Evolutionary conservation across 2,329 filamentous ascomycete species (phyloP), one percentile per base, ranked within the genome.

Genomic region (Metarhizium rileyi): DNA sequence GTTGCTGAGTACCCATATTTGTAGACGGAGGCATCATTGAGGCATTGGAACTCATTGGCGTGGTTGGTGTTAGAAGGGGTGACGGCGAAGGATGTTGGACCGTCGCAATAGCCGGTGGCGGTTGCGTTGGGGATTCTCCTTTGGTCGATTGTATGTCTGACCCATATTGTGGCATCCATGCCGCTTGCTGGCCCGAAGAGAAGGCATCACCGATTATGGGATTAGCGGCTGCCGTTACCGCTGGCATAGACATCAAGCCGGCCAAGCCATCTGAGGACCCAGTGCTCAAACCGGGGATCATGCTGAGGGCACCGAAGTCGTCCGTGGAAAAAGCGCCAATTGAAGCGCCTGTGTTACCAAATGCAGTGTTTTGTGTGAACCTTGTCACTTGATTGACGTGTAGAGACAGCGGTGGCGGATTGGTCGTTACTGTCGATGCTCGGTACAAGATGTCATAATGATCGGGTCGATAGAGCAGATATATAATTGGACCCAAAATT

Each of bases 401-500:
- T 42, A 83, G 22, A 12, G 23, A 35, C 4, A 48, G 12, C 10
- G 46, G 49, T 3, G 46, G 22, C 23, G 51, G n/a, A 28, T 46
- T 23, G 16, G 51, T 51, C 23, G 66, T 58, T 12, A 66, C 53
- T 9, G 44, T 12, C 1, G 51, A 59, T 49, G 75, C 71, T 63
- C 81, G 83, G 72, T 98, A 98, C 30, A 97, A 76, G 53, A 98
- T 83, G 66, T 97, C 93, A 66, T 97, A 98, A 68, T 97, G 93
- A 52, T 88, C 89, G 40, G 72, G 94, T 63, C 71, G 83, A 77
- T 70, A 90, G 61, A 75, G 76, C 52, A 77, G 70, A 57, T 80
- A 72, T 33, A 84, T 78, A 28, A 78, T 72, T 25, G 75, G 72
- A 0, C 72, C 75, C 1, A 76, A 59, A 1, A 63, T 61, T 16